A percentile compares a stretch with the other conserved stretches of the same genome.
phyloP scores from a whole-genome alignment of 129 eudicot species.

The Heracleum sosnowskyi region DNA sequence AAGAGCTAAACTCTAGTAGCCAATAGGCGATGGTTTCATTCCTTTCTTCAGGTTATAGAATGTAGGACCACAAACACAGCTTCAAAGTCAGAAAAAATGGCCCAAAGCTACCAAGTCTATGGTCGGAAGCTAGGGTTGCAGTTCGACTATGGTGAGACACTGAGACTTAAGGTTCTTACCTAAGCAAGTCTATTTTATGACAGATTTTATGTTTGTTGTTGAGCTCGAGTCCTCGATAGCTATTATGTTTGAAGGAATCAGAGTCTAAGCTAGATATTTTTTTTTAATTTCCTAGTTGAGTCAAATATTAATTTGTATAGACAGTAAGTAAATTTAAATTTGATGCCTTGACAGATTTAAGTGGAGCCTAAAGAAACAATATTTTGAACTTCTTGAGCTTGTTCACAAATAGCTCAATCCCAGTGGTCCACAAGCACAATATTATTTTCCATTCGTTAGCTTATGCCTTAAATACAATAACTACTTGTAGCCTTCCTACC shows the following conservation, averaged over 20 bases:
- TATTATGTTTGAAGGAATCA: neutral
- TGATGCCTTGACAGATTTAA: neutral
- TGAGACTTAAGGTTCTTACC: neutral
- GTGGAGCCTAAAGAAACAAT: neutral
- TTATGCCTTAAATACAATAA: neutral
- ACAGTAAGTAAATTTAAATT: neutral
- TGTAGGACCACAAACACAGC: neutral
- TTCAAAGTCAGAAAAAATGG: neutral
- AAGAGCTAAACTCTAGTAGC: neutral
- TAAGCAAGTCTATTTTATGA: neutral
- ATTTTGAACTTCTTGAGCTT: neutral
- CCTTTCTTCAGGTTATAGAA: neutral
- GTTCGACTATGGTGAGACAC: neutral
- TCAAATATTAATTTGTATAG: neutral
- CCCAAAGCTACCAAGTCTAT: neutral
- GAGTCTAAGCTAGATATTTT: neutral
- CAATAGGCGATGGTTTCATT: neutral
- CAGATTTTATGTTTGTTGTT: neutral
- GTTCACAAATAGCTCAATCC: neutral
- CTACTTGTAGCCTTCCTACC: slow-evolving; percentile 2
- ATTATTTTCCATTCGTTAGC: neutral
- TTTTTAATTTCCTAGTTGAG: neutral
- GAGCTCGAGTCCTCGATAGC: neutral
- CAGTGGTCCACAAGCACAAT: neutral
- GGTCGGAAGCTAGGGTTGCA: neutral